Conservation (phyloP, 352 stramenopile genomes). For the Phytophthora litchii region DNA sequence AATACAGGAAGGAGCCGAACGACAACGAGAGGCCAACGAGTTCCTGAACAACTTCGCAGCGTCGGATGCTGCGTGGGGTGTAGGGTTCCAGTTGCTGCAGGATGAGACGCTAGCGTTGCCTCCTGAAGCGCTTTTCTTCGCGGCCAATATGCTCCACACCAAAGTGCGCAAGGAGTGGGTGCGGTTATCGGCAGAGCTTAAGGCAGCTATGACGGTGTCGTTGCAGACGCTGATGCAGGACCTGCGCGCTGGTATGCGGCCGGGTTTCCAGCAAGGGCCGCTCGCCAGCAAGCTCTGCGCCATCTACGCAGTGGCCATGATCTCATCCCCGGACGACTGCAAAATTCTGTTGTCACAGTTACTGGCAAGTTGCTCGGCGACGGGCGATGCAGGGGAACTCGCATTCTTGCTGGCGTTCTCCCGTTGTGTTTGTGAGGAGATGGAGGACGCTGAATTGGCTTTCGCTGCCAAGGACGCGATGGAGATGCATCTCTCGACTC, state of each 20-base stretch:
- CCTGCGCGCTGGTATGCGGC: conserved; percentile 27
- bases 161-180: conserved; percentile 77
- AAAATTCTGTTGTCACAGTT: conserved; percentile 44
- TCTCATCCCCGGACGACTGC: conserved; percentile 61
- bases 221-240: conserved; percentile 47
- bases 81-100: conserved; percentile 54
- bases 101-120: conserved; percentile 52
- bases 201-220: conserved; percentile 39
- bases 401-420: conserved; percentile 61
- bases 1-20: conserved; percentile 56
- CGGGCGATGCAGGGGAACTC: conserved; percentile 39
- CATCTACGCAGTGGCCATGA: conserved; percentile 60
- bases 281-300: conserved; percentile 66
- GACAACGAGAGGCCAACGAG: conserved; percentile 72
- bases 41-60: conserved; percentile 64
- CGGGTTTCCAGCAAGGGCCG: conserved; percentile 36
- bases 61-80: conserved; percentile 56
- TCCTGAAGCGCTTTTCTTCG: conserved; percentile 71
- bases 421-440: conserved; percentile 71
- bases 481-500: conserved; percentile 51
- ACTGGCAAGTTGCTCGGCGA: conserved; percentile 27
- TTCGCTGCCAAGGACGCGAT: conserved; percentile 71
- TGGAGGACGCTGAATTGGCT: conserved; percentile 62
- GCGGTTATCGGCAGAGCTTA: conserved; percentile 42
- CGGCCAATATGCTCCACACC: conserved; percentile 75